Evolutionary conservation across 2,329 filamentous ascomycete genomes (phyloP).

Genomic region (Stagonosporopsis tanaceti): DNA sequence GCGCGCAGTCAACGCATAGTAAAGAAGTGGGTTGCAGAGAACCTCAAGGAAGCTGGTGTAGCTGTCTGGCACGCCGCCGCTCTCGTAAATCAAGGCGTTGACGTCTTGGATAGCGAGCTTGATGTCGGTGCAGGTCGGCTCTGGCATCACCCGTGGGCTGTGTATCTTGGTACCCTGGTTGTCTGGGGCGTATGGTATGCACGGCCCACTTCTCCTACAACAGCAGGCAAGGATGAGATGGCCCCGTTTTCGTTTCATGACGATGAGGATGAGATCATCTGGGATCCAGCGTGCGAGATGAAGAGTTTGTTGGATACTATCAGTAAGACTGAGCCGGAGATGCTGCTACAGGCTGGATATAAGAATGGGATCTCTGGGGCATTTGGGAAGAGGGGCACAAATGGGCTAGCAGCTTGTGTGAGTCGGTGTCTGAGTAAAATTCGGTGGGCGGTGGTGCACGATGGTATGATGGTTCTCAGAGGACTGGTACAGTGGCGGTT

Average conservation of each 20-base stretch:
- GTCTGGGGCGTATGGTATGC: conserved; percentile 66
- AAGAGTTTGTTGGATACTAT: conserved; percentile 53
- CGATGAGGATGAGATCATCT: conserved; percentile 59
- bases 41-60: conserved; percentile 48
- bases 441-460: conserved; percentile 69
- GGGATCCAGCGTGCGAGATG: conserved; percentile 61
- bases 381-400: conserved; percentile 59
- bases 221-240: conserved; percentile 5
- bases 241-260: conserved; percentile 23
- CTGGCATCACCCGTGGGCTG: conserved; percentile 69
- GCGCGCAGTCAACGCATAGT: conserved; percentile 60
- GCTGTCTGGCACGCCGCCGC: conserved; percentile 64
- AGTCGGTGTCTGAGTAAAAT: conserved; percentile 64
- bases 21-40: conserved; percentile 58
- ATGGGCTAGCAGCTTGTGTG: conserved; percentile 64
- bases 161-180: conserved; percentile 66
- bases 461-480: conserved; percentile 65
- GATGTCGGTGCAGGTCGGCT: conserved; percentile 60
- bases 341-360: conserved; percentile 36
- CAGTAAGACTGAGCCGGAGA: conserved; percentile 49
- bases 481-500: conserved; percentile 52
- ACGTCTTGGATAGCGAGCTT: conserved; percentile 53
- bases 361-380: conserved; percentile 45
- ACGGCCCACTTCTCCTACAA: conserved; percentile 22
- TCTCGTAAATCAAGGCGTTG: conserved; percentile 60